phyloP scores from a whole-genome alignment of 1,139 yeast species.

The Saccharomyces pastorianus region DNA sequence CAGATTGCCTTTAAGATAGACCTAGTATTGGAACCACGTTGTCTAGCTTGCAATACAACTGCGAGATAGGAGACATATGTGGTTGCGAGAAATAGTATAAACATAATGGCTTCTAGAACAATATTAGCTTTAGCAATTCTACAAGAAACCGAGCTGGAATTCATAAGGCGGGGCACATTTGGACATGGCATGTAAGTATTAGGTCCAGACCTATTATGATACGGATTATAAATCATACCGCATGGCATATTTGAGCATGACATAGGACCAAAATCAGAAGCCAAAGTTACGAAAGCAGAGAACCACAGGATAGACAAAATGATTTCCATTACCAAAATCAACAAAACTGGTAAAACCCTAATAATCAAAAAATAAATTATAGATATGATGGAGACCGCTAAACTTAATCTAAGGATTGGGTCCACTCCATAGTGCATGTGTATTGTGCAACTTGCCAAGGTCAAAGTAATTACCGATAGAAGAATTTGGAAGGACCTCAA shows the following conservation, averaged over 20 bases:
- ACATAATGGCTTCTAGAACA: background rate
- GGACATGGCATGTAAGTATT: too few relatives aligned
- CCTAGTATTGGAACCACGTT: background rate
- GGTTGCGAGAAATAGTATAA: background rate
- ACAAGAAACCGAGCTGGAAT: background rate
- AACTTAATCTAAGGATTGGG: background rate
- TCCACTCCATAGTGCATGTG: background rate
- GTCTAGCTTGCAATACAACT: background rate
- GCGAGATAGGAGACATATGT: background rate
- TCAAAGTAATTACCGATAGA: background rate
- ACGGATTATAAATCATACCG: too few relatives aligned
- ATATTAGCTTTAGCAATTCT: background rate
- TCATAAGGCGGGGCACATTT: background rate
- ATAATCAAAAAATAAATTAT: background rate
- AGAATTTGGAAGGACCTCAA: background rate
- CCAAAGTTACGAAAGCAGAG: background rate
- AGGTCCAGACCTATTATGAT: too few relatives aligned
- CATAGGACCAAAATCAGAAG: background rate
- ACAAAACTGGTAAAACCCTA: background rate
- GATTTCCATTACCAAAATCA: background rate
- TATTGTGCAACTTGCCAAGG: background rate
- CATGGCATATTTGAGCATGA: background rate
- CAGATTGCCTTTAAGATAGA: background rate
- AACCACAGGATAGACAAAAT: background rate
- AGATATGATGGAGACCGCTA: background rate